phyloP scores from a whole-genome alignment of 371 early-diverging fungal genomes.

The Circinella umbellata region DNA sequence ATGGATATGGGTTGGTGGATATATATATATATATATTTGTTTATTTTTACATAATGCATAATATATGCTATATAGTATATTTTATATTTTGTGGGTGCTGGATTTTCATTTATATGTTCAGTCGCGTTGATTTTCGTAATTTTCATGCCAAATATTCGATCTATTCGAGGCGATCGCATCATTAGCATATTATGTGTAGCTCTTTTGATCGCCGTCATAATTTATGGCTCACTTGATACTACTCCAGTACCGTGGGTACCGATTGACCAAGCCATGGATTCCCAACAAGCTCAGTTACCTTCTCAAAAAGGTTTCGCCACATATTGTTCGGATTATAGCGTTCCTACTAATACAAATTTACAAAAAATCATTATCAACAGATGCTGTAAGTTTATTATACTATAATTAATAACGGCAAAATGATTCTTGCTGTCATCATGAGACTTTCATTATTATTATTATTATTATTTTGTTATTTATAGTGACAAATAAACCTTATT shows the following conservation, averaged over 20 bases:
- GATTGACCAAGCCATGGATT: too few species aligned
- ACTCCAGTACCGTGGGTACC: not conserved
- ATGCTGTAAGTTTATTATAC: conserved; percentile 6
- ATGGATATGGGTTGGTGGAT: not conserved
- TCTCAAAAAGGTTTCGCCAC: conserved; percentile 1
- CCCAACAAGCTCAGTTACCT: too few species aligned
- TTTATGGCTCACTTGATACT: not conserved
- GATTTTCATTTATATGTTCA: conserved; percentile 7
- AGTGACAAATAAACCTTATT: not conserved
- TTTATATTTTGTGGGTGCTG: conserved; percentile 2
- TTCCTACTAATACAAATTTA: not conserved
- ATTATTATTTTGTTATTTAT: not conserved
- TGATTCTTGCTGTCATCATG: not conserved
- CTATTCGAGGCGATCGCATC: conserved; percentile 4
- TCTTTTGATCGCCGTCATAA: conserved; percentile 8
- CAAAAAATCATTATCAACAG: not conserved
- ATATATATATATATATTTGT: not conserved
- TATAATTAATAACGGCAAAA: not conserved
- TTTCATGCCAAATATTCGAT: conserved; percentile 1
- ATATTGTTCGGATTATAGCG: not conserved
- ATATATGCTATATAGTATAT: not conserved
- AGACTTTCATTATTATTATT: too few species aligned
- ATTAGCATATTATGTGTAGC: not conserved
- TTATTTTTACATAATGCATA: too few species aligned
- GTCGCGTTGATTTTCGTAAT: not conserved